Base-by-base conservation (phyloP, 331 rosid genomes). In the Malus hybrid region DNA sequence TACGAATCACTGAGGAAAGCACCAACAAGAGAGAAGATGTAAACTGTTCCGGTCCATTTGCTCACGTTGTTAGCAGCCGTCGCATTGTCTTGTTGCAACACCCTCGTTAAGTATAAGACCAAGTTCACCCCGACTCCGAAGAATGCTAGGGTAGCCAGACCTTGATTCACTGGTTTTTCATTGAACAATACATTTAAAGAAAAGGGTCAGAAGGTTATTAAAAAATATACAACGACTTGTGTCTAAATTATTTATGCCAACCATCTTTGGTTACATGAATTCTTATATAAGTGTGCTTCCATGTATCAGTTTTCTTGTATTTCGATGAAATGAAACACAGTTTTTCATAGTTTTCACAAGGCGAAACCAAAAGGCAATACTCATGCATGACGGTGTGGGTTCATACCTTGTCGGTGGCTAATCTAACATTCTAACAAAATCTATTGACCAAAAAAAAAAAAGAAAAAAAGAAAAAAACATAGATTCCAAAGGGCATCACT, bases 1-100 rank as follows among this genome's bases (percentile, higher is more conserved):
- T 94, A 94, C 11, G 99, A 92, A 74, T 94, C 99, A 73, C 99
- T 94, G 10, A 94, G 97, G 71, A 94, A 94, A 57, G 99, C 99
- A 36, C 99, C 99, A n/a, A 94, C 94, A 9, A 94, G 93, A 42
- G 99, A 94, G 87, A 92, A 94, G 65, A 94, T 91, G 71, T 94
- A 94, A 27, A 94, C 99, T 0, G 98, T 94, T 33, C 98, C 98
- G 5, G 95, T 93, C 98, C 98, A 93, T 81, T 93, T 93, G 92
- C 97, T 94, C 59, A 94, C 97, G 39, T 75, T 90, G 81, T 94
- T 94, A 18, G 99, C 99, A 2, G 97, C 97, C 0, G 88, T 90
- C 1, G 97, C 99, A 50, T 94, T 94, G 75, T 90, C 81, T 66
- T 92, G 91, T 15, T 90, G 90, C 12, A 94, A 33, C 50, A 94